A percentile compares a stretch with the other conserved stretches of the same genome.
Conservation (phyloP, 2,329 filamentous ascomycete genomes). For the Raffaelea deltoideospora region DNA sequence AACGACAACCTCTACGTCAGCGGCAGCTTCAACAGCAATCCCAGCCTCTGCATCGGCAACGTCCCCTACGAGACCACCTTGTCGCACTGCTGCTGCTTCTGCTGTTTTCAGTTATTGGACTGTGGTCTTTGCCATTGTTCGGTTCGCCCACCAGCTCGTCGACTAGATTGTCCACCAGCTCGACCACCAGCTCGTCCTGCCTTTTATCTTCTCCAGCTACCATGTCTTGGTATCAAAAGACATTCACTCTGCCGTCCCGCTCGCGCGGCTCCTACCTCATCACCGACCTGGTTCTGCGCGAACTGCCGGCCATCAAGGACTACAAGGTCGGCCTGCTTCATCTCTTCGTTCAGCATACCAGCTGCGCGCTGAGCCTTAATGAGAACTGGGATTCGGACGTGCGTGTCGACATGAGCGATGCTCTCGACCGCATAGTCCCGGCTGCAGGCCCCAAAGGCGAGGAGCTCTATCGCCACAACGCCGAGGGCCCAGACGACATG, state of each 20-base stretch:
- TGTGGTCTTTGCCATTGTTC: too few relatives aligned
- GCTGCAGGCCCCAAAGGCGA: conserved; percentile 57
- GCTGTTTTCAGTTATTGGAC: too few relatives aligned
- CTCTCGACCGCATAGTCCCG: conserved; percentile 77
- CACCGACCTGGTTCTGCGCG: conserved; percentile 55
- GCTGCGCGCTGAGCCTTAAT: conserved; percentile 78
- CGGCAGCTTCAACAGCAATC: too few relatives aligned
- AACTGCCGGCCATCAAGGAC: conserved; percentile 62
- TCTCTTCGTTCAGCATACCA: conserved; percentile 91
- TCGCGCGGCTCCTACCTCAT: conserved; percentile 80
- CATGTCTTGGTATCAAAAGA: conserved; percentile 75
- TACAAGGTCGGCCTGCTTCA: conserved; percentile 82
- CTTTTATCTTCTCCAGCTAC: conserved; percentile 10
- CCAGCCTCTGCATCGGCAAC: too few relatives aligned
- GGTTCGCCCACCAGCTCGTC: too few relatives aligned
- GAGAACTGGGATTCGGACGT: conserved; percentile 85
- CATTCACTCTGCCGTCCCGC: conserved; percentile 61
- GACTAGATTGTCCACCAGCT: too few relatives aligned
- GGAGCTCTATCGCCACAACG: conserved; percentile 69
- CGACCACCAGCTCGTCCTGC: conserved; percentile 1
- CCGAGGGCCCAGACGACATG: conserved; percentile 85
- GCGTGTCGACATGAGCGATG: conserved; percentile 85
- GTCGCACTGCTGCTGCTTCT: too few relatives aligned
- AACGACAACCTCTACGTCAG: too few relatives aligned
- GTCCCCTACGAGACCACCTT: too few relatives aligned